Conservation (phyloP, 257 asterid species). For the Perilla frutescens region DNA sequence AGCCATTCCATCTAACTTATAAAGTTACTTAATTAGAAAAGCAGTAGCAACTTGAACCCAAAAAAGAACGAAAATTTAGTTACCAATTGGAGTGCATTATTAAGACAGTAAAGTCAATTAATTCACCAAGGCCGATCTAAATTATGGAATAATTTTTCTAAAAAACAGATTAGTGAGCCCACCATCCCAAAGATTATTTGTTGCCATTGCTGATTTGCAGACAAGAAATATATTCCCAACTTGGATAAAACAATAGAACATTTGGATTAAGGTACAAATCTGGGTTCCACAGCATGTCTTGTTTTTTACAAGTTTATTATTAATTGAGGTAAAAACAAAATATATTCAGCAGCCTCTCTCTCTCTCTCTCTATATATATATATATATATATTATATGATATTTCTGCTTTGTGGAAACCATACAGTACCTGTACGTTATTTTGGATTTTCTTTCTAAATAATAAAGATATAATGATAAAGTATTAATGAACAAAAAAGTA, state of each 20-base stretch:
- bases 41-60: constrained; percentile 18
- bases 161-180: constrained; percentile 30
- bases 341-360: too few relatives aligned
- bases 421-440: too few relatives aligned
- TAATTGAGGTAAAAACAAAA: neutral
- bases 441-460: too few relatives aligned
- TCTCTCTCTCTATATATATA: too few relatives aligned
- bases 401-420: too few relatives aligned
- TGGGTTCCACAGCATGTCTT: constrained; percentile 3
- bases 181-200: constrained; percentile 27
- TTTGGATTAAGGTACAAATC: neutral
- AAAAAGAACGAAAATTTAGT: neutral
- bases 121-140: constrained; percentile 5
- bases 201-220: constrained; percentile 31
- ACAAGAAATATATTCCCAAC: constrained; percentile 39
- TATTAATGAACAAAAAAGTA: too few relatives aligned
- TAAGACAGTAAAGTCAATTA: constrained; percentile 33
- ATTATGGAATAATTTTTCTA: constrained; percentile 24
- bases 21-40: constrained; percentile 13
- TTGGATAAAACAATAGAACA: constrained; percentile 11
- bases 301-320: too few relatives aligned
- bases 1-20: constrained; percentile 23
- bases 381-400: too few relatives aligned
- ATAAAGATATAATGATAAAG: too few relatives aligned
- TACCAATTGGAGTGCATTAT: constrained; percentile 29